phyloP scores from a whole-genome alignment of 129 eudicot genomes.

The Saussurea involucrata region DNA sequence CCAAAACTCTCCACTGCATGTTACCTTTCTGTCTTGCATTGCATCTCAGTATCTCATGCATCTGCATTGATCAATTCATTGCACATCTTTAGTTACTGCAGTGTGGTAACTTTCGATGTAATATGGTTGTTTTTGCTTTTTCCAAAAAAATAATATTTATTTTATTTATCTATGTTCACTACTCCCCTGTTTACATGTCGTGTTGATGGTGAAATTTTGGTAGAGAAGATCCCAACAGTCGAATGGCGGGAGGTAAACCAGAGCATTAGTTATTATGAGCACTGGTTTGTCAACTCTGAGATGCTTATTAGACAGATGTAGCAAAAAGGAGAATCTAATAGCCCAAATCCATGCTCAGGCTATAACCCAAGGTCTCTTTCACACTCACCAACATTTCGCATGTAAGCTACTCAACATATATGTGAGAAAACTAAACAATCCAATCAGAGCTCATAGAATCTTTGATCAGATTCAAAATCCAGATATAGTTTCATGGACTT shows the following conservation, averaged over 20 bases:
- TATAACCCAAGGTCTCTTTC: conserved; percentile 27
- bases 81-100: too few species aligned
- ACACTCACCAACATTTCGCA: conserved; percentile 20
- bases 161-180: not conserved
- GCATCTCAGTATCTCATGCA: too few species aligned
- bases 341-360: conserved; percentile 41
- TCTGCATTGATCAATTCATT: not conserved
- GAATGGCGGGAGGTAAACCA: not conserved
- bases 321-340: conserved; percentile 26
- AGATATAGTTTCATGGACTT: conserved; percentile 47
- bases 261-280: conserved; percentile 9
- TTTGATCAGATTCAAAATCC: conserved; percentile 36
- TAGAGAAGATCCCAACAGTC: not conserved
- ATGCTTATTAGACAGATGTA: conserved; percentile 12
- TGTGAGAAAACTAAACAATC: conserved; percentile 23
- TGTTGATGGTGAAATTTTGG: not conserved
- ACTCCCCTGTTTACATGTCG: not conserved
- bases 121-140: too few species aligned
- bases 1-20: too few species aligned
- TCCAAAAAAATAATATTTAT: too few species aligned
- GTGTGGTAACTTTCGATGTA: not conserved
- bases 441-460: conserved; percentile 24
- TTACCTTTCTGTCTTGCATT: too few species aligned
- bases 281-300: conserved; percentile 3
- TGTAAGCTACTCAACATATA: conserved; percentile 34